A percentile compares a stretch with the other conserved stretches of the same genome.
Conservation (phyloP, 2,329 filamentous ascomycete genomes). For the Metarhizium brunneum region DNA sequence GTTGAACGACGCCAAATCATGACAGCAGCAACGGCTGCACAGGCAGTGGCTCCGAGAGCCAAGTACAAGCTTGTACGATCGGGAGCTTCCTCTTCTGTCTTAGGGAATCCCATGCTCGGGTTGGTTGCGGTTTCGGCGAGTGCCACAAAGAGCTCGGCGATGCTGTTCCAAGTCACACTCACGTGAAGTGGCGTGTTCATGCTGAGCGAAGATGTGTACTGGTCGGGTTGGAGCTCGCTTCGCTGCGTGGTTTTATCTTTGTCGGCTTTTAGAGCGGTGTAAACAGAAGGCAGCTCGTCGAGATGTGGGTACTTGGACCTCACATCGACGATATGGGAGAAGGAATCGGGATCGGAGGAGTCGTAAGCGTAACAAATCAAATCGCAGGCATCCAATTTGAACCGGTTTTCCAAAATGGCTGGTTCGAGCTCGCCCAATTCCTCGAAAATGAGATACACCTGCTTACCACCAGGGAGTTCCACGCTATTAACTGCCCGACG, state of each 20-base stretch:
- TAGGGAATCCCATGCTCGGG: conserved; percentile 80
- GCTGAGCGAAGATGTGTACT: conserved; percentile 74
- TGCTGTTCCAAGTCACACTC: conserved; percentile 88
- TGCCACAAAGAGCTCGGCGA: conserved; percentile 85
- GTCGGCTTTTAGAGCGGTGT: conserved; percentile 90
- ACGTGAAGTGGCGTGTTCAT: conserved; percentile 92
- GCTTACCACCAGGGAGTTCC: conserved; percentile 88
- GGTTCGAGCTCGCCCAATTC: conserved; percentile 94
- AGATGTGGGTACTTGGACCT: conserved; percentile 73
- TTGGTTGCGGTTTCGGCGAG: conserved; percentile 88
- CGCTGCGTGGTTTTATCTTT: conserved; percentile 95
- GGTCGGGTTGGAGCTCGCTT: conserved; percentile 81
- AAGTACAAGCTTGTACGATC: conserved; percentile 83
- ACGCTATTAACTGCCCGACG: conserved; percentile 92
- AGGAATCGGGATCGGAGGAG: conserved; percentile 92
- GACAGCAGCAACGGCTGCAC: conserved; percentile 51
- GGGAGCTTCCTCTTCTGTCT: conserved; percentile 74
- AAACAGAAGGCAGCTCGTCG: conserved; percentile 83
- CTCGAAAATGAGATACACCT: conserved; percentile 92
- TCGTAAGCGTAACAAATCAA: conserved; percentile 94
- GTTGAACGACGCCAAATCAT: conserved; percentile 57
- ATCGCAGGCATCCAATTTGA: conserved; percentile 86
- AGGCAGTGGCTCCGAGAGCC: conserved; percentile 64
- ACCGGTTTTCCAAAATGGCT: conserved; percentile 84
- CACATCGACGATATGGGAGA: conserved; percentile 79